Conservation (phyloP, 352 stramenopile species). For the Peronosclerospora sorghi region DNA sequence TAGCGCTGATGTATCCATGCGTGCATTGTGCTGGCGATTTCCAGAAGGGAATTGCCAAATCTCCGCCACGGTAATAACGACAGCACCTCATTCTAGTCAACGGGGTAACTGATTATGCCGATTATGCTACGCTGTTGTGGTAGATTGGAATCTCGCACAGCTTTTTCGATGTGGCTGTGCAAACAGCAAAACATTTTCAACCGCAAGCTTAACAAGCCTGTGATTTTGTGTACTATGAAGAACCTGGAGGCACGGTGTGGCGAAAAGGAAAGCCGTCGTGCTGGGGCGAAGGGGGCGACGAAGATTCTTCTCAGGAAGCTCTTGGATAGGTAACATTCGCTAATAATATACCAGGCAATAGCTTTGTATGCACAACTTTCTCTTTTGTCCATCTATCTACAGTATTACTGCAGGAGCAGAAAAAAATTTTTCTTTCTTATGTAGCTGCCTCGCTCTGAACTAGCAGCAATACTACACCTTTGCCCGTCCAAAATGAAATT, state of each 20-base stretch:
- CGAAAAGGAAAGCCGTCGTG: slow-evolving; percentile 81
- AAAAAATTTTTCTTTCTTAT: not conserved
- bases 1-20: slow-evolving; percentile 90
- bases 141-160: slow-evolving; percentile 84
- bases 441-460: slow-evolving; percentile 1
- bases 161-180: slow-evolving; percentile 93
- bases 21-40: slow-evolving; percentile 94
- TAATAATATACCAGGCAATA: too few species aligned
- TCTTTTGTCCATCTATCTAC: slow-evolving; percentile 4
- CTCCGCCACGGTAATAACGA: slow-evolving; percentile 71
- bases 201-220: slow-evolving; percentile 91
- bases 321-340: slow-evolving; percentile 9
- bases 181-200: slow-evolving; percentile 97
- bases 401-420: not conserved
- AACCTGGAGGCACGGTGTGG: slow-evolving; percentile 93
- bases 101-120: not conserved
- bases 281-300: slow-evolving; percentile 56
- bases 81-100: not conserved
- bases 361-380: not conserved
- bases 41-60: slow-evolving; percentile 87
- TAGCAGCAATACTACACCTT: slow-evolving; percentile 4
- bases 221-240: slow-evolving; percentile 89
- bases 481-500: too few species aligned
- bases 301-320: slow-evolving; percentile 13
- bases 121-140: not conserved